phyloP scores from a whole-genome alignment of 179 eudicot genomes.

The Patellifolia procumbens region DNA sequence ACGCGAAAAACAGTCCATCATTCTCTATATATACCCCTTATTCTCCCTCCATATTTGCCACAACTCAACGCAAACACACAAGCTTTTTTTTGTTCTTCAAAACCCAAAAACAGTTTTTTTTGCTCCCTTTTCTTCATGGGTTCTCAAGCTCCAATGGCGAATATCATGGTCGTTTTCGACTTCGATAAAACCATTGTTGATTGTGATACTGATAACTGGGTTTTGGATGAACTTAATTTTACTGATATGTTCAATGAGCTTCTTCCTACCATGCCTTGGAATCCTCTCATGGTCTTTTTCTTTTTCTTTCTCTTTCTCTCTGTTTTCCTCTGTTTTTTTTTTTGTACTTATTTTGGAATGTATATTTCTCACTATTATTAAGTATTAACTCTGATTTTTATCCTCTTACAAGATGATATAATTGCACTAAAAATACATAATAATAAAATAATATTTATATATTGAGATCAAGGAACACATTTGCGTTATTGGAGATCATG shows the following conservation, averaged over 20 bases:
- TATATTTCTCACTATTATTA: background rate
- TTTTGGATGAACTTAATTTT: conserved; percentile 53
- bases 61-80: conserved; percentile 6
- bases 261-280: conserved; percentile 73
- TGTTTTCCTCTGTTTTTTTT: background rate
- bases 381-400: background rate
- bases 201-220: conserved; percentile 71
- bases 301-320: background rate
- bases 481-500: background rate
- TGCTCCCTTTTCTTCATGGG: background rate
- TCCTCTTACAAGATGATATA: background rate
- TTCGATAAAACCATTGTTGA: conserved; percentile 77
- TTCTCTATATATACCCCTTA: conserved; percentile 27
- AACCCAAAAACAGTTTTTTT: background rate
- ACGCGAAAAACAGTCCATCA: background rate
- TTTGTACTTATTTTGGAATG: background rate
- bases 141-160: conserved; percentile 34
- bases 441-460: too few relatives aligned
- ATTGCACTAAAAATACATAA: background rate
- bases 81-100: background rate
- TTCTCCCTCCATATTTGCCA: background rate
- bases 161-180: conserved; percentile 57
- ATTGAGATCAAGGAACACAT: too few relatives aligned
- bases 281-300: conserved; percentile 55
- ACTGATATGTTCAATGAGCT: conserved; percentile 61